A percentile compares a stretch with the other conserved stretches of the same genome.
These are phyloP conservation scores for Beta corolliflora DNA, from an alignment of 179 eudicot species.

Conservation along the genomic window DNA sequence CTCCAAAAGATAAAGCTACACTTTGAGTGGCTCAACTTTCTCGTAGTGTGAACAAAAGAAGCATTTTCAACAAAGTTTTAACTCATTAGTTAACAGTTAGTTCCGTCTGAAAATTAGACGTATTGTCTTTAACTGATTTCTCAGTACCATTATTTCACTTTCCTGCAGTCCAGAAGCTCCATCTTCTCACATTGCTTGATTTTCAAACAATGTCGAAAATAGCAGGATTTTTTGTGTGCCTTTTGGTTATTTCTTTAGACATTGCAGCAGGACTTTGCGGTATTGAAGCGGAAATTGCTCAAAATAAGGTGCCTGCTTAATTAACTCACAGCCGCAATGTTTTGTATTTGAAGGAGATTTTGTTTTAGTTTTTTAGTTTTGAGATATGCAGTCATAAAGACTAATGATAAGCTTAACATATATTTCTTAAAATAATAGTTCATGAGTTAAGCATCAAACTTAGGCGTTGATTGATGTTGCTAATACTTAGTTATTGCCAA, in stretches of 20 bases:
- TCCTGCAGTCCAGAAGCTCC: too few relatives aligned
- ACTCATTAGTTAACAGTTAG: background rate
- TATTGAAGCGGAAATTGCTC: conserved; percentile 70
- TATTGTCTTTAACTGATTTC: too few relatives aligned
- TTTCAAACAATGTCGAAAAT: conserved; percentile 40
- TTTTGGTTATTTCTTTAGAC: conserved; percentile 58
- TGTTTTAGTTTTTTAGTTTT: too few relatives aligned
- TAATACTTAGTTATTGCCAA: too few relatives aligned
- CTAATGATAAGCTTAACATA: too few relatives aligned
- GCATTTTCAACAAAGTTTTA: background rate
- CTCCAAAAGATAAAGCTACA: background rate
- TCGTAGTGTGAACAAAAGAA: background rate
- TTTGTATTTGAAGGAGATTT: too few relatives aligned
- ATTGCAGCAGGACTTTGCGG: conserved; percentile 69
- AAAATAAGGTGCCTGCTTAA: conserved; percentile 45
- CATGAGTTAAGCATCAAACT: too few relatives aligned
- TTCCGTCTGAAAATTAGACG: background rate
- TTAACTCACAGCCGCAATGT: too few relatives aligned
- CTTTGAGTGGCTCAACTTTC: too few relatives aligned
- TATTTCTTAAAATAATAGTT: too few relatives aligned
- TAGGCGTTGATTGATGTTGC: too few relatives aligned
- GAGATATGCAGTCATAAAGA: too few relatives aligned
- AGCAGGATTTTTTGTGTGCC: conserved; percentile 51
- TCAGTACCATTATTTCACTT: background rate
- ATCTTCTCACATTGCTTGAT: background rate